A percentile compares a stretch with the other conserved stretches of the same genome.
These are phyloP conservation scores for Ormosia semicastrata DNA, from an alignment of 306 rosid genomes.

Conservation along the genomic window DNA sequence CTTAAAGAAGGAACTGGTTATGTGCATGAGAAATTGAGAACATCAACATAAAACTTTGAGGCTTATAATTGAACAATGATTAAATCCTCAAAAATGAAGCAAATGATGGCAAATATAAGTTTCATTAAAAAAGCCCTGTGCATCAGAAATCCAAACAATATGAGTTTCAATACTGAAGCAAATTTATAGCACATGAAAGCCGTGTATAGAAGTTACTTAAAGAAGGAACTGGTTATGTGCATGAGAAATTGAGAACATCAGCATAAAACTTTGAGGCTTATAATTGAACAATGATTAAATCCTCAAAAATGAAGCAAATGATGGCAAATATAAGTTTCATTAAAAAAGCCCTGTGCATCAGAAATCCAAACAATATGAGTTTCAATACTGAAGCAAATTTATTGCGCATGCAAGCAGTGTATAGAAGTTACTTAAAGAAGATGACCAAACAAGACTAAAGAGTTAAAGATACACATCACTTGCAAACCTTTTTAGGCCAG, in stretches of 20 bases:
- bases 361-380: not conserved
- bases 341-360: not conserved
- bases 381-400: not conserved
- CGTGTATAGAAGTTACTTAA: no score
- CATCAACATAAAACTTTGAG: constrained; percentile 25
- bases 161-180: no score
- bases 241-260: constrained; percentile 21
- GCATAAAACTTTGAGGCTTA: constrained; percentile 7
- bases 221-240: no score
- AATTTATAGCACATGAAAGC: no score
- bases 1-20: no score
- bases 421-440: not conserved
- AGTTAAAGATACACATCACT: not conserved
- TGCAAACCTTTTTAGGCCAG: not conserved
- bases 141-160: not conserved
- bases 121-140: not conserved
- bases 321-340: not conserved
- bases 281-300: not conserved
- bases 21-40: no score
- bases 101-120: not conserved
- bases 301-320: not conserved
- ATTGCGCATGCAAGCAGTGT: not conserved
- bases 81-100: not conserved
- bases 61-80: not conserved
- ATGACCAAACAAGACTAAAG: not conserved